These are phyloP conservation scores for Theobroma grandiflorum DNA, from an alignment of 441 rosid genomes.

Conservation along the genomic window DNA sequence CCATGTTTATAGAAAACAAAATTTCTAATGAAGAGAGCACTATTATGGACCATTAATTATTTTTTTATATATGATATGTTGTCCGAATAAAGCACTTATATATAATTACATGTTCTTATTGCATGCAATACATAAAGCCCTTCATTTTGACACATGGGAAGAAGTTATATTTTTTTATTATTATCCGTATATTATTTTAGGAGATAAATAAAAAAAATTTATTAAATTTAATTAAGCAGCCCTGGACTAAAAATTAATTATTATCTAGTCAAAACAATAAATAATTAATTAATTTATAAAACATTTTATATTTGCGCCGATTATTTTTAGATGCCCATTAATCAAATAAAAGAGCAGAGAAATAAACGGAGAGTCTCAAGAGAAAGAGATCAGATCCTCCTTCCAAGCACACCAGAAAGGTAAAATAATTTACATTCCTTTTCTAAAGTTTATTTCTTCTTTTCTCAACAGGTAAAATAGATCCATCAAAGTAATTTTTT, in stretches of 20 bases:
- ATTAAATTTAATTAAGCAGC: too few relatives aligned
- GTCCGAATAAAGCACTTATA: too few relatives aligned
- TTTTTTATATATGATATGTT: too few relatives aligned
- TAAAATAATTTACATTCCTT: neutral
- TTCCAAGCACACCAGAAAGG: neutral
- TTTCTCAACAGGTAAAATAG: conserved; percentile 2
- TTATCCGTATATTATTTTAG: too few relatives aligned
- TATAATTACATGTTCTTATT: too few relatives aligned
- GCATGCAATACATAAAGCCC: too few relatives aligned
- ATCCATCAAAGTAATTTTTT: neutral
- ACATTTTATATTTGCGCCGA: neutral
- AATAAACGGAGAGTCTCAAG: neutral
- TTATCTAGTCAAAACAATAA: neutral
- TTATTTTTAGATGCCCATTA: neutral
- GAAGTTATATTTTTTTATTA: too few relatives aligned
- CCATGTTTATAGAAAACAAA: too few relatives aligned
- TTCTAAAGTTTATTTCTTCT: neutral
- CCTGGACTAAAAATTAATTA: neutral
- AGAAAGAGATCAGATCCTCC: conserved; percentile 7
- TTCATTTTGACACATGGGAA: too few relatives aligned
- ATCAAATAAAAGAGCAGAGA: neutral
- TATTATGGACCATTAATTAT: too few relatives aligned
- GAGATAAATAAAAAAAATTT: too few relatives aligned
- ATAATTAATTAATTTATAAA: neutral
- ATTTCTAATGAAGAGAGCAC: too few relatives aligned